Evolutionary conservation across 495 filamentous ascomycete species (phyloP).

Genomic region (Neurospora sp.): DNA sequence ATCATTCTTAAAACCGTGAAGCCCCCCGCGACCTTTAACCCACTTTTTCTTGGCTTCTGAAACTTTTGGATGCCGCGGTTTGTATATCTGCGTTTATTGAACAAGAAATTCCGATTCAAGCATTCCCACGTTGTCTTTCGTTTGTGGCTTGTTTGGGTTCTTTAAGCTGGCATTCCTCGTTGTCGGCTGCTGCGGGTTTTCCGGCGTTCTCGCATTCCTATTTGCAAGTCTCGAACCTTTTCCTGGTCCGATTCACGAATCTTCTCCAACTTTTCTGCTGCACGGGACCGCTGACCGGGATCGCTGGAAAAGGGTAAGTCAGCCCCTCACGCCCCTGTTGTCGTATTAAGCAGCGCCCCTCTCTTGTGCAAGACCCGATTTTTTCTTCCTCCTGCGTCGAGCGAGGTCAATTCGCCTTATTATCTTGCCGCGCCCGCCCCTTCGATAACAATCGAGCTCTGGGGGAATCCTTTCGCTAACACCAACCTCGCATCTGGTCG

Average conservation of each 20-base stretch:
- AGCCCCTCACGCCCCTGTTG: background rate
- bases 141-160: conserved; percentile 2
- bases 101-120: background rate
- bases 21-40: conserved; percentile 7
- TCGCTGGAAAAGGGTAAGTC: background rate
- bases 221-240: background rate
- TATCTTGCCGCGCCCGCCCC: background rate
- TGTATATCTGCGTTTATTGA: background rate
- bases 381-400: background rate
- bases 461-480: background rate
- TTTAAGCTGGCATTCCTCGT: background rate
- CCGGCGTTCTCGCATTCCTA: background rate
- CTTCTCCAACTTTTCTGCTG: background rate
- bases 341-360: background rate
- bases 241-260: background rate
- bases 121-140: background rate
- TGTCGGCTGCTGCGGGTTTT: background rate
- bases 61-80: conserved; percentile 5
- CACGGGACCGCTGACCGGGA: background rate
- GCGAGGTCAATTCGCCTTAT: background rate
- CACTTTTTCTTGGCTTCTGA: conserved; percentile 6
- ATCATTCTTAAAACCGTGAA: conserved; percentile 16
- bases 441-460: background rate
- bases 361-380: background rate
- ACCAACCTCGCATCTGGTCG: background rate